Conservation (phyloP, 169 alveolate genomes). For the Cryptosporidium parvum region DNA sequence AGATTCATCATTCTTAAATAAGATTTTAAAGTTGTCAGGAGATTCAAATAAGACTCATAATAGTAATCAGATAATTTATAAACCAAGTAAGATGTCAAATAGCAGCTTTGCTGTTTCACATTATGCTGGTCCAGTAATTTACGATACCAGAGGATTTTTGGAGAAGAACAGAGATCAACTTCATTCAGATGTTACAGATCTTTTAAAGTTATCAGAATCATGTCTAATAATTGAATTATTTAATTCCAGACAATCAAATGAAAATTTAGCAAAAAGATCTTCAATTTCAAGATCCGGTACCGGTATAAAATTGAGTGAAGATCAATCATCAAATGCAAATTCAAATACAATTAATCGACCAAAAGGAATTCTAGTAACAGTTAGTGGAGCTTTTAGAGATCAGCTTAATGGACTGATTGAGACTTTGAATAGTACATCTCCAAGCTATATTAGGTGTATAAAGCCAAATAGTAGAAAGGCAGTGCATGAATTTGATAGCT, state of each 20-base stretch:
- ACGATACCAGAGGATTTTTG: conserved; percentile 82
- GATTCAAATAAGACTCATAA: not conserved
- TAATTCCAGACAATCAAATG: conserved; percentile 1
- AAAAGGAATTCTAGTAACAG: conserved; percentile 61
- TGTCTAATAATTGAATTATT: conserved; percentile 77
- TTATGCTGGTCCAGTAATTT: conserved; percentile 86
- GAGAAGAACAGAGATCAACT: conserved; percentile 87
- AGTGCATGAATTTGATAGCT: conserved; percentile 85
- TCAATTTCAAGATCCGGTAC: conserved; percentile 51
- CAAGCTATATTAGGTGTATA: conserved; percentile 91
- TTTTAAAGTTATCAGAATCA: conserved; percentile 71
- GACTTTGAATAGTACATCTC: conserved; percentile 84
- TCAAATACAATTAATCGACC: conserved; percentile 15
- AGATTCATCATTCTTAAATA: conserved; percentile 79
- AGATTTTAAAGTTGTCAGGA: conserved; percentile 50
- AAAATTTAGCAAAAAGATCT: conserved; percentile 4
- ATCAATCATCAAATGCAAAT: conserved; percentile 8
- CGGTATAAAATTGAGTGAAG: conserved; percentile 4
- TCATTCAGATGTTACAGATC: conserved; percentile 78
- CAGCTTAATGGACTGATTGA: conserved; percentile 84
- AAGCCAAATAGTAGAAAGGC: conserved; percentile 89
- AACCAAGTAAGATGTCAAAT: conserved; percentile 73
- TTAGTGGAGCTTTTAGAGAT: conserved; percentile 78
- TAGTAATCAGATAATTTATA: conserved; percentile 16
- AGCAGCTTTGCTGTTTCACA: conserved; percentile 80